These are phyloP conservation scores for Primulina tabacum DNA, from an alignment of 257 asterid genomes.

Conservation along the genomic window DNA sequence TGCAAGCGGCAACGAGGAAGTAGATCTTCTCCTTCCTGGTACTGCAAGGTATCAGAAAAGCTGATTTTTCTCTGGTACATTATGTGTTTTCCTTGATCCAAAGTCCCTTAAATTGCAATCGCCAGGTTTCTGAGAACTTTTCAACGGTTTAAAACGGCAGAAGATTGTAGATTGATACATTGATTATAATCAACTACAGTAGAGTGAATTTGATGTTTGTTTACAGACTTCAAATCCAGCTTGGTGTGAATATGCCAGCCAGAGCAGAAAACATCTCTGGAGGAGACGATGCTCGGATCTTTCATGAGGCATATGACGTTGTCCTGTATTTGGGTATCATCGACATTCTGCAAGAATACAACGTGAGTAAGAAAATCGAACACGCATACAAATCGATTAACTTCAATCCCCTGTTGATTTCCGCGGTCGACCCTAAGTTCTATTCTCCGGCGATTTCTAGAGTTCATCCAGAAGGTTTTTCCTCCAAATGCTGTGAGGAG, in stretches of 20 bases:
- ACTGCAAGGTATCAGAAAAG: slow-evolving; percentile 73
- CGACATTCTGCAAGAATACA: slow-evolving; percentile 95
- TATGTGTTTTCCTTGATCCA: not conserved
- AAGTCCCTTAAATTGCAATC: not conserved
- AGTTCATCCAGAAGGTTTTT: slow-evolving; percentile 79
- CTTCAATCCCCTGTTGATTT: slow-evolving; percentile 76
- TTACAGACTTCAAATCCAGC: slow-evolving; percentile 91
- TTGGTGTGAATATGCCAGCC: slow-evolving; percentile 98
- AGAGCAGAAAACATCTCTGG: slow-evolving; percentile 72
- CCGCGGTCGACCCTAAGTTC: slow-evolving; percentile 89
- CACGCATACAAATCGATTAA: slow-evolving; percentile 81
- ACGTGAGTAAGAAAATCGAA: slow-evolving; percentile 78
- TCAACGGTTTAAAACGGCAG: not conserved
- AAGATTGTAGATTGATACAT: too few species aligned
- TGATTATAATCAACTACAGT: not conserved
- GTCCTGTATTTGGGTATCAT: slow-evolving; percentile 87
- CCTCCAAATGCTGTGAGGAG: slow-evolving; percentile 45
- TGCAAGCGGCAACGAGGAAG: slow-evolving; percentile 89
- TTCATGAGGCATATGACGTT: slow-evolving; percentile 87
- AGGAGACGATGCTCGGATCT: slow-evolving; percentile 41
- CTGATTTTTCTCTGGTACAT: not conserved
- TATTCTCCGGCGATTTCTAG: slow-evolving; percentile 77
- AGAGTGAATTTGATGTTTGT: slow-evolving; percentile 10
- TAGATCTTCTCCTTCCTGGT: slow-evolving; percentile 97
- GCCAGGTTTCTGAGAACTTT: not conserved